phyloP scores from a whole-genome alignment of 768 basidiomycete genomes.

The Chalciporus pseudorubinellus region DNA sequence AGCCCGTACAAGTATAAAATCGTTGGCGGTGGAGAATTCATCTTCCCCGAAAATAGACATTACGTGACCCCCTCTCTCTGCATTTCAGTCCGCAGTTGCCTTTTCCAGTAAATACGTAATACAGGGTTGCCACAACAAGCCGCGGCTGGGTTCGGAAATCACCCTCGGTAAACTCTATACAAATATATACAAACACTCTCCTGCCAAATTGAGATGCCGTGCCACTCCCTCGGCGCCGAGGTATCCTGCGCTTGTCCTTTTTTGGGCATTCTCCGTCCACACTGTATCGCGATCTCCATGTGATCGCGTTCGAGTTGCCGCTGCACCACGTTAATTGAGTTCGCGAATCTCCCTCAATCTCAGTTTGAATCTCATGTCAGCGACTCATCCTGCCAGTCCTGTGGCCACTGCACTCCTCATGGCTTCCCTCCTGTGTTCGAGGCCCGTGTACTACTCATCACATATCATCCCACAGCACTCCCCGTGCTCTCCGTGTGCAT shows the following conservation, averaged over 20 bases:
- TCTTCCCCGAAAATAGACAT: conserved; percentile 35
- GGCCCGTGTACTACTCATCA: not conserved
- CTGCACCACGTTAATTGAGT: conserved; percentile 28
- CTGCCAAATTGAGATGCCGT: conserved; percentile 20
- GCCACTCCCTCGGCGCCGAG: conserved; percentile 44
- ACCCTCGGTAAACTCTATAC: conserved; percentile 34
- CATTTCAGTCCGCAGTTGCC: conserved; percentile 34
- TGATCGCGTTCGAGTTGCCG: conserved; percentile 34
- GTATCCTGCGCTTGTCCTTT: conserved; percentile 29
- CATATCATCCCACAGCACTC: not conserved
- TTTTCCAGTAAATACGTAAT: conserved; percentile 32
- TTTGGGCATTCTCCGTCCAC: conserved; percentile 32
- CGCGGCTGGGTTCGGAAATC: conserved; percentile 41
- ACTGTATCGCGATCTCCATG: conserved; percentile 33
- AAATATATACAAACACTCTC: conserved; percentile 23
- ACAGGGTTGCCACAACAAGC: conserved; percentile 32
- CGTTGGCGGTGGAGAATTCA: conserved; percentile 40
- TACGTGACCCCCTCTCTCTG: conserved; percentile 33
- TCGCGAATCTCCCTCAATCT: conserved; percentile 29
- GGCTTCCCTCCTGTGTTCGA: conserved; percentile 19
- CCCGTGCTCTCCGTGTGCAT: not conserved
- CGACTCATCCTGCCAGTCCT: conserved; percentile 22
- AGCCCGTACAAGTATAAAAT: conserved; percentile 37
- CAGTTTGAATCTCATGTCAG: conserved; percentile 30
- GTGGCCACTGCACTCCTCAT: conserved; percentile 21